Conservation (phyloP, 1,284 basidiomycete species). For the Boletus holoroseus region DNA sequence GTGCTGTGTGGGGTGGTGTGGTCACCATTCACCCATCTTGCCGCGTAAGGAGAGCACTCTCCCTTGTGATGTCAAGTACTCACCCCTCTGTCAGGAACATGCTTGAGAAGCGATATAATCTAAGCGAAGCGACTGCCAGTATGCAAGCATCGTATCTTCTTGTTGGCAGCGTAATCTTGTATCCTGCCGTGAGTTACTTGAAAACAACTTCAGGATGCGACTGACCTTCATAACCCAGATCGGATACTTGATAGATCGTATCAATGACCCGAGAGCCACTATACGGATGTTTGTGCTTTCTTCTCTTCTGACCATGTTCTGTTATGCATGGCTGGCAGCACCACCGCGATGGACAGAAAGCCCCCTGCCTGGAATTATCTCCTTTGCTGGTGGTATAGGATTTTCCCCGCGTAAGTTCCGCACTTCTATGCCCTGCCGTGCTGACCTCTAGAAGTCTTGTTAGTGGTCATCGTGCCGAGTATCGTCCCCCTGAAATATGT, state of each 20-base stretch:
- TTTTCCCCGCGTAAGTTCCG: slow-evolving; percentile 59
- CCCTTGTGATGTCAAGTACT: background rate
- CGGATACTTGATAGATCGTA: slow-evolving; percentile 56
- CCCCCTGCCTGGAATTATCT: slow-evolving; percentile 57
- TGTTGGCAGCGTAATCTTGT: slow-evolving; percentile 69
- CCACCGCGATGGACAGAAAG: slow-evolving; percentile 53
- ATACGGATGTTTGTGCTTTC: slow-evolving; percentile 55
- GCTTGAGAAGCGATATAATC: slow-evolving; percentile 59
- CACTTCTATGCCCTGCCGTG: background rate
- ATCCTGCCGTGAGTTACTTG: slow-evolving; percentile 51
- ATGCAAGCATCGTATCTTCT: slow-evolving; percentile 66
- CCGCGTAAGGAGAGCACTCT: slow-evolving; percentile 46
- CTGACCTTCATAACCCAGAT: slow-evolving; percentile 37
- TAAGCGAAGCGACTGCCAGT: slow-evolving; percentile 58
- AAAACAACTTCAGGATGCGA: background rate
- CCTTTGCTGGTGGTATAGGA: slow-evolving; percentile 67
- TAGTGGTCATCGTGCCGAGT: slow-evolving; percentile 70
- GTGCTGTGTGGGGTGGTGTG: slow-evolving; percentile 73
- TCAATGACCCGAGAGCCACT: slow-evolving; percentile 53
- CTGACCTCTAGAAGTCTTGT: slow-evolving; percentile 45
- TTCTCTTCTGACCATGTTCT: slow-evolving; percentile 56
- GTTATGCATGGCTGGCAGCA: slow-evolving; percentile 62
- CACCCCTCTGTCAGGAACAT: slow-evolving; percentile 50
- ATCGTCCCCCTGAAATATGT: slow-evolving; percentile 69
- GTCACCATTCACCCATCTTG: slow-evolving; percentile 73